Percentiles rank a stretch among this genome's conserved stretches.
Evolutionary conservation across 768 basidiomycete species (phyloP).

Genomic region (Leccinum subgranulosum): DNA sequence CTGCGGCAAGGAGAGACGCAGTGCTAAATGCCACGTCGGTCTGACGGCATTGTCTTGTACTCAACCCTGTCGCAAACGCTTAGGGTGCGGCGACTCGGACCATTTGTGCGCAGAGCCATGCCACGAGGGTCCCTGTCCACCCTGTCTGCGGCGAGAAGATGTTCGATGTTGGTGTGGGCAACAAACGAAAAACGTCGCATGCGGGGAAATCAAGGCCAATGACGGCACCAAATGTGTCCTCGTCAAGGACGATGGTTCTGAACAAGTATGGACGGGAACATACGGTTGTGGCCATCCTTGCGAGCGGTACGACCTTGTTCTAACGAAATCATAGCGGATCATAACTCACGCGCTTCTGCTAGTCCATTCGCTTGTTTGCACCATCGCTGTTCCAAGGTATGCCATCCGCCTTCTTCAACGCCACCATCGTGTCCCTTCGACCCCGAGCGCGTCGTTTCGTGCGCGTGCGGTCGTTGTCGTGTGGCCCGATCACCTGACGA

Average conservation of each 20-base stretch:
- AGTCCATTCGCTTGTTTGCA: conserved; percentile 73
- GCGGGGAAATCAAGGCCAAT: conserved; percentile 58
- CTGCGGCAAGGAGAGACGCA: conserved; percentile 55
- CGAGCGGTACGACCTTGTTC: conserved; percentile 40
- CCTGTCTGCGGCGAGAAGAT: conserved; percentile 54
- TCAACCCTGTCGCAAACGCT: conserved; percentile 36
- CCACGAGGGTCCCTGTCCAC: conserved; percentile 72
- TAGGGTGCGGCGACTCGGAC: conserved; percentile 61
- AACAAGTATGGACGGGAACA: conserved; percentile 61
- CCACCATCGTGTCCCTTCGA: conserved; percentile 70
- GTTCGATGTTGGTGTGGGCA: conserved; percentile 82
- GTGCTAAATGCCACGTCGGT: conserved; percentile 44
- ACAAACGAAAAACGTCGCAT: conserved; percentile 53
- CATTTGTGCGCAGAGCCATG: conserved; percentile 70
- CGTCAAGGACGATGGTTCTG: conserved; percentile 30
- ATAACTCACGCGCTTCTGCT: background rate
- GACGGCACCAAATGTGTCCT: conserved; percentile 32
- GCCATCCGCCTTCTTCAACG: conserved; percentile 67
- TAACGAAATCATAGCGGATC: background rate
- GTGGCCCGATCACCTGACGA: conserved; percentile 37
- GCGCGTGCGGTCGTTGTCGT: conserved; percentile 73
- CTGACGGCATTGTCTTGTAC: conserved; percentile 39
- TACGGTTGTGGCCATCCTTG: conserved; percentile 63
- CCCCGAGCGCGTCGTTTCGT: conserved; percentile 62
- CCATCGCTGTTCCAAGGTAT: conserved; percentile 70